Conservation (phyloP, 352 stramenopile genomes). For the Thalassiosira hispida region DNA sequence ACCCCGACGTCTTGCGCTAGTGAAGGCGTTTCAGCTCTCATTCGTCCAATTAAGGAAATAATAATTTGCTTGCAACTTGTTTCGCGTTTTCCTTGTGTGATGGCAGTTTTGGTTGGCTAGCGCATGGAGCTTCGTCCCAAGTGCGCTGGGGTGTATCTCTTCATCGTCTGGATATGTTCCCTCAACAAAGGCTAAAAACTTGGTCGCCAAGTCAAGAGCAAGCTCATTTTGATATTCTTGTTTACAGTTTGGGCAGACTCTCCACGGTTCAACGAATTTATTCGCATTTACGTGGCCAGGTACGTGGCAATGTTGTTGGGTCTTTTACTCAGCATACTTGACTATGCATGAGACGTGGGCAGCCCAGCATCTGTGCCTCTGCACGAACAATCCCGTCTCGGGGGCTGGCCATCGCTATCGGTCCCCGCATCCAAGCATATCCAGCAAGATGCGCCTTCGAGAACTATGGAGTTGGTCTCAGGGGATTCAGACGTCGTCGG, state of each 20-base stretch:
- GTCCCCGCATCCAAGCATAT: background rate
- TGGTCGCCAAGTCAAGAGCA: constrained; percentile 1
- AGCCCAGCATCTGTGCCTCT: background rate
- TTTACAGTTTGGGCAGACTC: background rate
- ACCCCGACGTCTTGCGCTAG: background rate
- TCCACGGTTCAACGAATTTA: background rate
- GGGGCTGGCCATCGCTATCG: background rate
- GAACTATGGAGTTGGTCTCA: no score
- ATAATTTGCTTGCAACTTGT: constrained; percentile 5
- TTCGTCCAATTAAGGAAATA: background rate
- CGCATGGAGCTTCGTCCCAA: background rate
- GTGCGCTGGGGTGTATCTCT: background rate
- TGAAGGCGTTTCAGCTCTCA: background rate
- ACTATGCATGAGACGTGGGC: constrained; percentile 17
- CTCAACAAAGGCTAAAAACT: constrained; percentile 5
- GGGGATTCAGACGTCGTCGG: no score
- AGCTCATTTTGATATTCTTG: constrained; percentile 15
- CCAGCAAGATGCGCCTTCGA: background rate
- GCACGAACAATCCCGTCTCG: background rate
- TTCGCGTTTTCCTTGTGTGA: background rate
- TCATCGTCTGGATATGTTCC: background rate
- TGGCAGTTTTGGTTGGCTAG: background rate
- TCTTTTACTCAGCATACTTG: background rate
- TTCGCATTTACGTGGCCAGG: background rate
- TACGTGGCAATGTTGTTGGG: background rate